A percentile compares a stretch with the other conserved stretches of the same genome.
These are phyloP conservation scores for Xylaria sp. DNA, from an alignment of 2,329 filamentous ascomycete species.

Conservation along the genomic window DNA sequence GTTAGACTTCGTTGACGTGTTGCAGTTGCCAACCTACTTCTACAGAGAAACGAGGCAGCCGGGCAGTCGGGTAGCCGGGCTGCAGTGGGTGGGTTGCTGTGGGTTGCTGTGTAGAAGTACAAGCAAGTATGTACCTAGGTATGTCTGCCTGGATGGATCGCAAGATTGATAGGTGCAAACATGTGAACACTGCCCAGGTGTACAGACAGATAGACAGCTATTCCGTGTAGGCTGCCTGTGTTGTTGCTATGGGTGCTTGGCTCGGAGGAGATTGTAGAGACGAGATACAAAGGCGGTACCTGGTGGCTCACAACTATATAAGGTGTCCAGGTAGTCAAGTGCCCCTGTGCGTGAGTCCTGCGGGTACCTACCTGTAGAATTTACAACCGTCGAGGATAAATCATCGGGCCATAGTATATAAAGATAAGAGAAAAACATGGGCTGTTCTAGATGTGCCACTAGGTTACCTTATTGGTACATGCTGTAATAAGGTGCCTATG, in stretches of 20 bases:
- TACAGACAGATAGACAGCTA: background rate
- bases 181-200: no score
- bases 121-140: background rate
- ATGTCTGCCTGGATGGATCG: no score
- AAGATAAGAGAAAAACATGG: background rate
- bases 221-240: background rate
- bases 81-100: background rate
- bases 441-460: background rate
- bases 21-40: background rate
- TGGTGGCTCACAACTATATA: background rate
- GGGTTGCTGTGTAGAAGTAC: slow-evolving; percentile 9
- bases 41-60: background rate
- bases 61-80: background rate
- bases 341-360: background rate
- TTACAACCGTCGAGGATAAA: background rate
- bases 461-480: background rate
- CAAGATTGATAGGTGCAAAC: background rate
- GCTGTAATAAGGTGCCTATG: background rate
- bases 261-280: background rate
- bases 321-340: background rate
- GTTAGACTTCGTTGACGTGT: background rate
- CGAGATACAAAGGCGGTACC: background rate
- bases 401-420: background rate
- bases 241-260: background rate
- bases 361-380: no score